Base-by-base conservation (phyloP, 306 rosid species). In the Trifolium pratense region DNA sequence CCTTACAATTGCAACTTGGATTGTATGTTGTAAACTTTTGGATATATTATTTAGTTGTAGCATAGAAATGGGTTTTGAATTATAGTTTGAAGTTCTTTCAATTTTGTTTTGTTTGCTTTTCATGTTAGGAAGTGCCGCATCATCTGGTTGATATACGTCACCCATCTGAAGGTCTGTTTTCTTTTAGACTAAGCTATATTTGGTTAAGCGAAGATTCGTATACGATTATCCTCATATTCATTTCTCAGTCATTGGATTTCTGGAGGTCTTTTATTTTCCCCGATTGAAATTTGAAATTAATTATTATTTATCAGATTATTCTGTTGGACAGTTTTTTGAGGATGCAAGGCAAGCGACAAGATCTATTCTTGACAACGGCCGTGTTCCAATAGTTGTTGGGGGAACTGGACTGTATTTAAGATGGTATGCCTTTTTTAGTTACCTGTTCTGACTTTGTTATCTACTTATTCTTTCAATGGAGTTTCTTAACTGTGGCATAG, bases 331-430 rank as follows among this genome's bases (percentile, higher is more conserved):
- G 81, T 94, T 88, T 88, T 91, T 84, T 75, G 98, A 91, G 84
- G 97, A 94, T 87, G 98, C 92, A 37, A 94, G 97, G 85, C 81
- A 85, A 86, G 91, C 90, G 53, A 88, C 90, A 43, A 85, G 88
- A 74, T 56, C 64, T 69, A 84, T 91, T 86, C 94, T 91, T 81
- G 92, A 88, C 71, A 85, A 57, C 8, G 92, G 91, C 21, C 86
- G 79, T 66, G 94, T 94, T 80, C 98, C 98, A 39, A 83, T 94
- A 58, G 92, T 94, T 75, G 87, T 91, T 51, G 98, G 98, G 75
- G 98, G 98, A 73, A 94, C 95, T 40, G 98, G 97, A 77, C 79
- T 94, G 82, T 91, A 94, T 84, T 87, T 94, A 73, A 86, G 97
- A 79, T 94, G 98, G 98, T 94, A 83, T 67, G 89, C 71, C 71